Evolutionary conservation across 2,329 filamentous ascomycete genomes (phyloP), one percentile per base, ranked within the genome.

Genomic region (Samsoniella hepiali): DNA sequence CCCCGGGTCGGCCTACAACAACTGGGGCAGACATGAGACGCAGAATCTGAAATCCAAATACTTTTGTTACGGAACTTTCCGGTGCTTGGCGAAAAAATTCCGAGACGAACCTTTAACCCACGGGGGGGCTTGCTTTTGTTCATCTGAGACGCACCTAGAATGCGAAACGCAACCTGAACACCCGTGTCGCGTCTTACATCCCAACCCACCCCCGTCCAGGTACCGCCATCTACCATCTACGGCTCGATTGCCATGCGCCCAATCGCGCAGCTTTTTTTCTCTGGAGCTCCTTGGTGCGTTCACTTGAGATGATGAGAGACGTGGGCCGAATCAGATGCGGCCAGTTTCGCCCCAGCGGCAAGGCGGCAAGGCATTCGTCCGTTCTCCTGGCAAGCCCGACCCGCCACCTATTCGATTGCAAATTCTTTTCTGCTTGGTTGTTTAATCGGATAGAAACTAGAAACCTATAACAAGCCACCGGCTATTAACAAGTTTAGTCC

Each of bases 131-230:
- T 51, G 29, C 36, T 44, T 60, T 3, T 32, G 15, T 32, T 22
- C 38, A 50, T 56, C 42, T 62, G 50, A 62, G 42, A 62, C 60
- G n/a, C 60, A n/a, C 27, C 42, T 22, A 29, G 27, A 22, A 57
- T 56, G 29, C 51, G 60, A 62, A 50, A 62, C 60, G 34, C 32
- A 11, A 42, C 51, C 32, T 62, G 32, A 17, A 54, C 51, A 44
- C 10, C 50, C 34, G 60, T 38, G 42, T 62, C 44, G 60, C 60
- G 57, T 32, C 53, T 22, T 57, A 34, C 60, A 56, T 62, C 51
- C 32, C 58, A 51, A 44, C 27, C 40, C 22, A 22, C 34, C 34
- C 38, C 36, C 22, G 11, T 11, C 22, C 10, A 15, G 47, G 36
- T 27, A 51, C 34, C 27, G 11, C 42, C 31, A 27, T 53, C 32